Percentiles rank a stretch among this genome's conserved stretches.
These are phyloP conservation scores for Trichopus zeylanicus DNA, from an alignment of 116 monocot species.

Conservation along the genomic window DNA sequence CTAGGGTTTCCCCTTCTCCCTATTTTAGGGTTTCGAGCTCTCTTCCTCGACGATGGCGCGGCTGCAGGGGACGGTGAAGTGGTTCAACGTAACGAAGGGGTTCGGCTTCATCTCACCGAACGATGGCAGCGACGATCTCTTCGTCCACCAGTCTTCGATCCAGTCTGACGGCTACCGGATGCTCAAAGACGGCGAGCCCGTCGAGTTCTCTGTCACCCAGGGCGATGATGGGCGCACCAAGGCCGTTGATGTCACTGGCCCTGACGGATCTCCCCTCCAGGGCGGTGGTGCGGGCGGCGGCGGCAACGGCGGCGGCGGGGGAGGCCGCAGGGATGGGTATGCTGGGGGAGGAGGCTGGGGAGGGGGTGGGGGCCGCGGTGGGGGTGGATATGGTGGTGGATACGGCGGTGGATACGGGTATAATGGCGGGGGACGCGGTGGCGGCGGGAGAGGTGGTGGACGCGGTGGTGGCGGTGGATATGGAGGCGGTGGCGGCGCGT, in stretches of 20 bases:
- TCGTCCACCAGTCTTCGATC: slow-evolving; percentile 20
- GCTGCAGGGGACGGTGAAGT: slow-evolving; percentile 13
- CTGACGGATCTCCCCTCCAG: slow-evolving; percentile 2
- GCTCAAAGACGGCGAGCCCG: slow-evolving; percentile 10
- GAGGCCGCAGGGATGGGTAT: slow-evolving; percentile 5
- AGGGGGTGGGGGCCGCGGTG: not conserved
- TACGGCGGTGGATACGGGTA: not conserved
- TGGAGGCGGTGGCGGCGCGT: slow-evolving; percentile 2
- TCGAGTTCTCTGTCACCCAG: slow-evolving; percentile 12
- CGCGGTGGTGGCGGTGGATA: slow-evolving; percentile 1
- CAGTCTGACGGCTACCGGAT: slow-evolving; percentile 11
- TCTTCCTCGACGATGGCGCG: not conserved
- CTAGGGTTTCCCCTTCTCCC: not conserved
- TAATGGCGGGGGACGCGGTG: not conserved
- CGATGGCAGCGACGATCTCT: slow-evolving; percentile 11
- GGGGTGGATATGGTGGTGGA: not conserved
- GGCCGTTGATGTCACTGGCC: slow-evolving; percentile 16
- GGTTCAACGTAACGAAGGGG: slow-evolving; percentile 17
- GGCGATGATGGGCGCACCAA: slow-evolving; percentile 14
- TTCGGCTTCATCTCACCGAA: slow-evolving; percentile 18
- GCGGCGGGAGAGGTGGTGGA: not conserved
- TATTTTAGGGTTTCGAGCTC: no score
- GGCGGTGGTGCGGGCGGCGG: not conserved
- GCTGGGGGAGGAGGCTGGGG: not conserved
- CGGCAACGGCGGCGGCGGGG: slow-evolving; percentile 4